These are phyloP conservation scores for Clarireedia monteithiana DNA, from an alignment of 2,329 filamentous ascomycete species.

Conservation along the genomic window DNA sequence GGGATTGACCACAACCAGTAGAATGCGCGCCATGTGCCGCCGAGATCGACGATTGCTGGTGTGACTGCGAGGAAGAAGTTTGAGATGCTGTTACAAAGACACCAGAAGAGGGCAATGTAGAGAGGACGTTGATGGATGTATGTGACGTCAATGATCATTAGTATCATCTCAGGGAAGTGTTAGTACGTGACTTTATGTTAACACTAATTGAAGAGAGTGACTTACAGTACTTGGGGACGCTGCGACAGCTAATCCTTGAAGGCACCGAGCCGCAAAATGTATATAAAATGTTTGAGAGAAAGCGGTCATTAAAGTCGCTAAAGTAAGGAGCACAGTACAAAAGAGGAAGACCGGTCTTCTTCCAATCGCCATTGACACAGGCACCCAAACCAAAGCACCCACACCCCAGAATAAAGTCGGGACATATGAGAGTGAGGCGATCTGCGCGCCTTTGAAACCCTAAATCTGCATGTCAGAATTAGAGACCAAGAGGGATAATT, in stretches of 20 bases:
- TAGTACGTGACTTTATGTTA: neutral
- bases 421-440: neutral
- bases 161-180: neutral
- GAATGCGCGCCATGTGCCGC: slow-evolving; percentile 28
- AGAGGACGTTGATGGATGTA: slow-evolving; percentile 33
- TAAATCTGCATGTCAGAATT: neutral
- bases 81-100: slow-evolving; percentile 23
- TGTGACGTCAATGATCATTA: slow-evolving; percentile 33
- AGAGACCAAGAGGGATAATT: neutral
- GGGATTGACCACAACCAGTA: slow-evolving; percentile 29
- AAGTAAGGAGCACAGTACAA: slow-evolving; percentile 23
- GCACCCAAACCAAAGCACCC: slow-evolving; percentile 33
- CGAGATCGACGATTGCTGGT: slow-evolving; percentile 24
- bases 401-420: slow-evolving; percentile 19
- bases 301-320: slow-evolving; percentile 16
- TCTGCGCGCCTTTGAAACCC: too few species aligned
- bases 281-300: neutral
- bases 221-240: neutral
- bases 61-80: slow-evolving; percentile 23
- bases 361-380: slow-evolving; percentile 31
- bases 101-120: slow-evolving; percentile 31
- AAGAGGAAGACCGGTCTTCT: slow-evolving; percentile 32
- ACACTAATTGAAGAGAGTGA: neutral
- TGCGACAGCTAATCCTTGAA: neutral
- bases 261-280: neutral